Percentiles rank a stretch among this genome's conserved stretches.
phyloP scores from a whole-genome alignment of 2,329 filamentous ascomycete species.

The Ophiostoma himal-ulmi region DNA sequence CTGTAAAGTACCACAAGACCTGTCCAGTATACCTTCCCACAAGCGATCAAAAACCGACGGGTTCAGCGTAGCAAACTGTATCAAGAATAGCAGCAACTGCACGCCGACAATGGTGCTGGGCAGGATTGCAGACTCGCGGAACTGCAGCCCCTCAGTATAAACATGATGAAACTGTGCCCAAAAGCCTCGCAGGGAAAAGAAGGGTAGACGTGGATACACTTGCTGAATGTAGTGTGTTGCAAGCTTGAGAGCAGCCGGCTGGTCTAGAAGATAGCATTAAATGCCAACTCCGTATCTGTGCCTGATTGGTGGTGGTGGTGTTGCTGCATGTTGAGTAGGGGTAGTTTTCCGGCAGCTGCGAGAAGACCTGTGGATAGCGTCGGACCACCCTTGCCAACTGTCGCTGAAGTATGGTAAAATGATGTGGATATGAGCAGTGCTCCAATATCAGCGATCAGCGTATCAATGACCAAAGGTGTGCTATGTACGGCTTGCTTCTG shows the following conservation, averaged over 20 bases:
- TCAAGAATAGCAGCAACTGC: slow-evolving; percentile 28
- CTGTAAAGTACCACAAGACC: slow-evolving; percentile 27
- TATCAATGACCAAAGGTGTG: slow-evolving; percentile 24
- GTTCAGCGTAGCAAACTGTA: slow-evolving; percentile 30
- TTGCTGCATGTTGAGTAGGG: not conserved
- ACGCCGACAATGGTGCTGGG: slow-evolving; percentile 29
- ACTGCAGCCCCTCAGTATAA: slow-evolving; percentile 24
- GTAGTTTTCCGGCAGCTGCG: not conserved
- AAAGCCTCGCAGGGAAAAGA: slow-evolving; percentile 30
- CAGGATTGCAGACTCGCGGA: slow-evolving; percentile 28
- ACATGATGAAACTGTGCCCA: slow-evolving; percentile 29
- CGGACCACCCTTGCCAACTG: not conserved
- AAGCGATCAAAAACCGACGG: slow-evolving; percentile 28
- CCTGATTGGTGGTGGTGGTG: no score
- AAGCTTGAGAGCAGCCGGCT: slow-evolving; percentile 26
- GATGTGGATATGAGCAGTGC: slow-evolving; percentile 27
- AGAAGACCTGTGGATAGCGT: not conserved
- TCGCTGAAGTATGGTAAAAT: not conserved
- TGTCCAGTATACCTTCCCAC: slow-evolving; percentile 29
- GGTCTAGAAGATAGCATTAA: slow-evolving; percentile 22
- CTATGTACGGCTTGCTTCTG: not conserved
- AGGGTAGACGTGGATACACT: slow-evolving; percentile 29
- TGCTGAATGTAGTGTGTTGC: slow-evolving; percentile 28
- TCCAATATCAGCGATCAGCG: slow-evolving; percentile 29
- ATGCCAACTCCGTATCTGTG: not conserved